Evolutionary conservation across 495 filamentous ascomycete species (phyloP), one percentile per base, ranked within the genome.

Genomic region (Daldinia concentrica): DNA sequence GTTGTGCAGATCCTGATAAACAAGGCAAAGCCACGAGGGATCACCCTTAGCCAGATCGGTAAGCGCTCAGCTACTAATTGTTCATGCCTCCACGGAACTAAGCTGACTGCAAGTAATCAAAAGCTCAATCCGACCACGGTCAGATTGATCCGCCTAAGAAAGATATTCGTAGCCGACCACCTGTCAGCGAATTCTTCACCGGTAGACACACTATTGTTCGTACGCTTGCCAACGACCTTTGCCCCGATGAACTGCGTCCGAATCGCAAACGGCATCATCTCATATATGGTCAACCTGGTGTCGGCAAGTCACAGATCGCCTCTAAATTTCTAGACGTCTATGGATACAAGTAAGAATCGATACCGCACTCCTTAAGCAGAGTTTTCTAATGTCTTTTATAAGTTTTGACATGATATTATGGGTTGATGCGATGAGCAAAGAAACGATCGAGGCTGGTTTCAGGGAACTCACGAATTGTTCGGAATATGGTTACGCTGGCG

Each of bases 351-450:
- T 58, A 58, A 26, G 56, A 26, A 17, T 14, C 9, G 8, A 48
- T 30, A 11, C 8, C 22, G 15, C 14, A 14, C 8, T 12, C 8
- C 36, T 17, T 37, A 6, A 8, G 12, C 1, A 22, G 22, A 6
- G 8, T 15, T 7, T 39, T 41, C 19, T 58, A 1, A 58, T 19
- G 19, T 12, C 0, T 58, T 15, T 30, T 5, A 0, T 19, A 17
- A 58, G 56, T 9, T 58, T 39, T 27, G 56, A 58, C 22, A 27
- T 58, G 36, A 58, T 58, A 26, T 4, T 58, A 24, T 58, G 56
- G 56, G 56, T 58, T 9, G 56, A 58, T 19, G 56, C 56, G 22
- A 41, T 41, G 56, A 58, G 36, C 36, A 41, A 27, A 8, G 56
- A 58, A 12, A 58, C 56, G 22, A 34, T 58, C 4, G 56, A 58